Evolutionary conservation across 768 basidiomycete genomes (phyloP), one percentile per base, ranked within the genome.

Genomic region (Pleurotus sapidus): DNA sequence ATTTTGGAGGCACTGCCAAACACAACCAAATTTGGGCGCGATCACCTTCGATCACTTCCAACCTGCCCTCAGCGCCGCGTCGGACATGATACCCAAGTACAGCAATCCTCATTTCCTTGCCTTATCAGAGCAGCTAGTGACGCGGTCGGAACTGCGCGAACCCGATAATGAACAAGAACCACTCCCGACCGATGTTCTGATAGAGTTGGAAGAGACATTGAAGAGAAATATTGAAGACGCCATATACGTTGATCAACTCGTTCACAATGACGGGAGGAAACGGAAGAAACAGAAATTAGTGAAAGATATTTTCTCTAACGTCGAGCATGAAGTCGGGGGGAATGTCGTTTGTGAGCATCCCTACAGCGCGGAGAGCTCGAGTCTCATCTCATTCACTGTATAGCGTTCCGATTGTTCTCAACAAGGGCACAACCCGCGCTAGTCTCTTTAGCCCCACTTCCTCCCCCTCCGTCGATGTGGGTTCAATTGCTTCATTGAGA

Each of bases 271-370:
- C 3, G 38, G 38, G 39, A 54, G 51, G 18, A 54, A 54, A 38
- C 14, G 39, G 11, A 54, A 54, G 39, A n/a, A 25, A 20, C 37
- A 37, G 12, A 54, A 54, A 23, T 15, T 54, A 7, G 51, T 37
- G 3, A 37, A 54, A 39, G 47, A 38, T 23, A 55, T 60, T 4
- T 57, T 58, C 30, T 40, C 18, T 14, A 55, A 49, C 46, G 55
- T 46, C 3, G 55, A 46, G 7, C 38, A 34, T 15, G 40, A 30
- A 23, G 42, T 48, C 11, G 38, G 17, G 38, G 20, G 6, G 51
- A 56, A 39, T 7, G 23, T 14, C 47, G 58, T 34, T 3, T 46
- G 51, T 54, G 51, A 11, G 49, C 37, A 25, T 5, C 18, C 39
- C 23, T 5, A 14, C 14, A 17, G 17, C 12, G 20, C 9, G 12